These are phyloP conservation scores for Schizonepeta tenuifolia DNA, from an alignment of 257 asterid species.

Conservation along the genomic window DNA sequence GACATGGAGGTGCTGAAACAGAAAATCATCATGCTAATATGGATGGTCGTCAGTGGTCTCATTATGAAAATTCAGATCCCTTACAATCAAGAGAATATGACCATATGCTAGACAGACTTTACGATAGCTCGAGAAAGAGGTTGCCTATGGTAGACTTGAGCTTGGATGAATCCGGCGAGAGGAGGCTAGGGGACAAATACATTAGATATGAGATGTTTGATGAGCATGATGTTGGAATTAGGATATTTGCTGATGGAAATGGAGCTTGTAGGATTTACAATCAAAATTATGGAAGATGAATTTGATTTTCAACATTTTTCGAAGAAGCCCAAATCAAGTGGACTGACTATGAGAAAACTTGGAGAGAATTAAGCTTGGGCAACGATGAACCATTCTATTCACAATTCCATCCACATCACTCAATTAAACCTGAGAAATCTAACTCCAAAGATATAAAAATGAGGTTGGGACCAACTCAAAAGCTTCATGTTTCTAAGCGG, in stretches of 20 bases:
- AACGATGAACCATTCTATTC: constrained; percentile 39
- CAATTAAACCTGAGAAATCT: constrained; percentile 36
- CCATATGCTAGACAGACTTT: constrained; percentile 32
- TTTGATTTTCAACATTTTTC: constrained; percentile 29
- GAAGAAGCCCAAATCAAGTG: constrained; percentile 38
- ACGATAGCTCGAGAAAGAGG: constrained; percentile 41
- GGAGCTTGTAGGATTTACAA: constrained; percentile 46
- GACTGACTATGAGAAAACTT: constrained; percentile 35
- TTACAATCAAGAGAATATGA: constrained; percentile 39
- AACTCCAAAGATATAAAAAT: constrained; percentile 58
- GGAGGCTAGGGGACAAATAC: constrained; percentile 37
- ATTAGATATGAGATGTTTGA: constrained; percentile 29
- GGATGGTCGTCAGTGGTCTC: constrained; percentile 39
- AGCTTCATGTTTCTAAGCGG: constrained; percentile 58
- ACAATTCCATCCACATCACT: constrained; percentile 31
- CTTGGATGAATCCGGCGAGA: constrained; percentile 39
- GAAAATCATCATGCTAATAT: constrained; percentile 39
- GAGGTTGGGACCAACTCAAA: constrained; percentile 60
- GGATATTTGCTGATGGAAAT: constrained; percentile 48
- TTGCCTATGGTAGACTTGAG: constrained; percentile 35
- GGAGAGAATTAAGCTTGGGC: constrained; percentile 31
- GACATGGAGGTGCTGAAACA: constrained; percentile 36
- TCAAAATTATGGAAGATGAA: constrained; percentile 38
- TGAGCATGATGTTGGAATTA: constrained; percentile 38
- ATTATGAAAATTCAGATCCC: constrained; percentile 40